Base-by-base conservation (phyloP, 192 early-diverging fungal species). In the Entophlyctis luteolus region DNA sequence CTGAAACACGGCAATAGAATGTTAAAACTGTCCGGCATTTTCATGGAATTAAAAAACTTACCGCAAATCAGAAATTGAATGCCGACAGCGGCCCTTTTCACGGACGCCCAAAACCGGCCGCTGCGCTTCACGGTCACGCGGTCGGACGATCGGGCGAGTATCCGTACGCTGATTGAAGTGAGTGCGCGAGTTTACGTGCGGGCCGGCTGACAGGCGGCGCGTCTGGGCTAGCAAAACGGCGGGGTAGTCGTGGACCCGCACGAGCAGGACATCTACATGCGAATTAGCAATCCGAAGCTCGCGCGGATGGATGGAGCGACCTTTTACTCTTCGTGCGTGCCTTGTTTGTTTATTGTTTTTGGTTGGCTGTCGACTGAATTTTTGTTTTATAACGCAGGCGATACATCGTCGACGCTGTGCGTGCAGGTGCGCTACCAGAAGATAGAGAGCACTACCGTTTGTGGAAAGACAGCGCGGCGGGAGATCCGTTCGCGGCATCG, bases 221-320 rank as follows among this genome's bases (percentile, higher is more conserved):
- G 52, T 12, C 8, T 54, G 52, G 16, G 52, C 8, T 8, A 62
- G 42, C 59, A 48, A 50, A 50, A 55, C 35, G 62, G 52, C 48
- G 62, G 48, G 16, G 5, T 53, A 55, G 62, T 49, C 14, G 62
- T 65, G 4, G 48, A 55, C 25, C 48, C 62, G 38, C 48, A 65
- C 28, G 52, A 55, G 29, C 45, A 57, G 18, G 18, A 65, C 62
- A 49, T 65, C 4, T 55, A 18, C 32, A 27, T 65, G 48, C 42
- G 34, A 29, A 10, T 59, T 36, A 34, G 29, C 25, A 5, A 23
- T 27, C 4, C 10, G 34, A n/a, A 36, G 4, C n/a, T 42, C 12
- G 57, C 35, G 14, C 34, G 57, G 4, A 34, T 42, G 10, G 39
- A 42, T n/a, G 14, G 20, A 12, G 18, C 10, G 10, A 36, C 3